Percentiles rank a stretch among this genome's conserved stretches.
Conservation (phyloP, 345 rosid species). For the Eucalyptus decipiens region DNA sequence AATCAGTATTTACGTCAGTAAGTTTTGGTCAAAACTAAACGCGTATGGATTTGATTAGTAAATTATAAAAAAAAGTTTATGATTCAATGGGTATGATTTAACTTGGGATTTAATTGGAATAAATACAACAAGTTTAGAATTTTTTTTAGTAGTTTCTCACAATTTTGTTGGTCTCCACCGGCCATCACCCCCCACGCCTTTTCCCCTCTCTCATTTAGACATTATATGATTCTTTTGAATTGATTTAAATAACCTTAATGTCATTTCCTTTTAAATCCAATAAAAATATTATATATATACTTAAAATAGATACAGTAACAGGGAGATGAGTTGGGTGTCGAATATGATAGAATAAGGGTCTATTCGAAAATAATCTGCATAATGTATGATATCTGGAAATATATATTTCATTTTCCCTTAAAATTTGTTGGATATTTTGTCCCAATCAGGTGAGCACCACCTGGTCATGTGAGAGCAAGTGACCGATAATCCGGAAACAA, state of each 20-base stretch:
- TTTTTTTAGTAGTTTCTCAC: fast-evolving
- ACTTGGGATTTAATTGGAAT: background rate
- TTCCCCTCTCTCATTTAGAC: background rate
- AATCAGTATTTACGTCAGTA: fast-evolving
- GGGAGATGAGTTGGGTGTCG: background rate
- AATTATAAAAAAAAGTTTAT: no score
- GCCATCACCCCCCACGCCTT: background rate
- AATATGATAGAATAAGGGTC: background rate
- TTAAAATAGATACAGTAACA: no score
- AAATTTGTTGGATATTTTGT: background rate
- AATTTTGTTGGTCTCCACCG: background rate
- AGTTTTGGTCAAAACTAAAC: background rate
- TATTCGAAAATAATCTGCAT: background rate
- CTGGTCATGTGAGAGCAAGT: background rate
- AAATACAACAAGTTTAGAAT: no score
- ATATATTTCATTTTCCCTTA: background rate
- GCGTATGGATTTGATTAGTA: background rate
- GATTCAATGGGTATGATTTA: fast-evolving
- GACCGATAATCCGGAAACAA: background rate
- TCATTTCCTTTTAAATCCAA: background rate
- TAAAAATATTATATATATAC: background rate
- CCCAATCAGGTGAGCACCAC: background rate
- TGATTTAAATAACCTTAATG: background rate
- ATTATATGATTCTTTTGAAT: background rate
- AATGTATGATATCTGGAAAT: background rate